phyloP scores from a whole-genome alignment of 2,329 filamentous ascomycete species.

The Leptoxyphium fumago region DNA sequence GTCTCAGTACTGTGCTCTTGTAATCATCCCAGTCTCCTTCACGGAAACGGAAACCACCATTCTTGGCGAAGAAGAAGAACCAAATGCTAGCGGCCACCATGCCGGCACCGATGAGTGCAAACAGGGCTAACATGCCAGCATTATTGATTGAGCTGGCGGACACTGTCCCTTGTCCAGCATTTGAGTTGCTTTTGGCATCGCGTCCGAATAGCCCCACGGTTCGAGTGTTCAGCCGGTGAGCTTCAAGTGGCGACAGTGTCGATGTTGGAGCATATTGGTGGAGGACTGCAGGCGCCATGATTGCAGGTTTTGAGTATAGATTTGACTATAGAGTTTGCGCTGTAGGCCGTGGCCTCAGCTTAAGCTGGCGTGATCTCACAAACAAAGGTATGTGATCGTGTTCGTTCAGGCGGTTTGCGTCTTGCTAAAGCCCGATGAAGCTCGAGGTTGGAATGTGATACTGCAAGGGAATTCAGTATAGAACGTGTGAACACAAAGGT shows the following conservation, averaged over 20 bases:
- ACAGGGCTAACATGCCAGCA: conserved; percentile 62
- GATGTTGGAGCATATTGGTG: conserved; percentile 5
- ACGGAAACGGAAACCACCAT: conserved; percentile 80
- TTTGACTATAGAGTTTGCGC: conserved; percentile 1
- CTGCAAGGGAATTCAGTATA: too few relatives aligned
- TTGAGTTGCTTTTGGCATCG: conserved; percentile 7
- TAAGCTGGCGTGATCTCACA: neutral
- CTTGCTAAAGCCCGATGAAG: too few relatives aligned
- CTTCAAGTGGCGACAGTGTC: conserved; percentile 4
- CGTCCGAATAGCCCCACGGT: neutral
- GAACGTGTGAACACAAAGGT: neutral
- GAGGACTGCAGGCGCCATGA: conserved; percentile 16
- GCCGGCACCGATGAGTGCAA: conserved; percentile 64
- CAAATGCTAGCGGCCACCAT: conserved; percentile 69
- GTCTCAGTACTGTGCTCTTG: conserved; percentile 81
- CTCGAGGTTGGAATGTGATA: too few relatives aligned
- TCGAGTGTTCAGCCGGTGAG: conserved; percentile 5
- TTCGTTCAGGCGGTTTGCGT: neutral
- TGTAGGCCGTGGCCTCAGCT: conserved; percentile 18
- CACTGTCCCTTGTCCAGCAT: conserved; percentile 19
- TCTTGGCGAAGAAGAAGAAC: conserved; percentile 99
- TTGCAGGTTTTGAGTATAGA: neutral
- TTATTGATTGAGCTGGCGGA: conserved; percentile 29
- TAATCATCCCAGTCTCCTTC: conserved; percentile 95
- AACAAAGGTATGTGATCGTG: neutral